phyloP scores from a whole-genome alignment of 352 stramenopile genomes.

The Globisporangium echinulatum region DNA sequence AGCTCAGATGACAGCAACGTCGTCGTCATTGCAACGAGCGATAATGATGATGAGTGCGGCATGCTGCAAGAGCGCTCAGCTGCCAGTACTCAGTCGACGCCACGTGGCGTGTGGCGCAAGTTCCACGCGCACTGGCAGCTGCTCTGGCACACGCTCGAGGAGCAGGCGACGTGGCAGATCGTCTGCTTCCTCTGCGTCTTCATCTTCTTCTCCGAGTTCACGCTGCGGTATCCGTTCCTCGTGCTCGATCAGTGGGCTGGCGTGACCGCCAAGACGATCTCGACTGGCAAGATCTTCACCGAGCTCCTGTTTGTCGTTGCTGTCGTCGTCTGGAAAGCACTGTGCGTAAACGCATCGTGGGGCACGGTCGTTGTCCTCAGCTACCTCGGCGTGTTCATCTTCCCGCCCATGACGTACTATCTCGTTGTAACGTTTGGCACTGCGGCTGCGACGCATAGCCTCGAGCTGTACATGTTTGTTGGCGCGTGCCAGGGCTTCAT shows the following conservation, averaged over 20 bases:
- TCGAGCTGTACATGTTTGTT: slow-evolving; percentile 29
- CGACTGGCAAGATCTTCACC: slow-evolving; percentile 22
- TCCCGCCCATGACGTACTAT: slow-evolving; percentile 20
- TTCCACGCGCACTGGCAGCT: slow-evolving; percentile 25
- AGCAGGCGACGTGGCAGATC: slow-evolving; percentile 33
- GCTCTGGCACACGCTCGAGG: slow-evolving; percentile 25
- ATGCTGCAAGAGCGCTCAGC: slow-evolving; percentile 10
- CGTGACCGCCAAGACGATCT: slow-evolving; percentile 26
- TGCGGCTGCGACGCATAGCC: slow-evolving; percentile 6
- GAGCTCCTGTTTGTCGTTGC: slow-evolving; percentile 27
- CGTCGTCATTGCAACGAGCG: slow-evolving; percentile 10
- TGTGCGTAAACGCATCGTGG: slow-evolving; percentile 30
- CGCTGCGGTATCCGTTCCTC: slow-evolving; percentile 30
- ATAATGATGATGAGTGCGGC: slow-evolving; percentile 13
- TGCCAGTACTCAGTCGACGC: neutral
- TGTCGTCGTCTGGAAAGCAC: slow-evolving; percentile 26
- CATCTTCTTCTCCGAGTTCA: slow-evolving; percentile 46
- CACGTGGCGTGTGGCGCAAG: neutral
- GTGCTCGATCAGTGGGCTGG: slow-evolving; percentile 34
- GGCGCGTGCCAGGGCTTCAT: slow-evolving; percentile 33
- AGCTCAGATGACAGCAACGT: slow-evolving; percentile 6
- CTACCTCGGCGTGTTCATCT: slow-evolving; percentile 22
- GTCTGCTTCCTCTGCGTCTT: slow-evolving; percentile 35
- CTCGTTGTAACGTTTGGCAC: slow-evolving; percentile 22
- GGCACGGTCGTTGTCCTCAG: slow-evolving; percentile 22